Evolutionary conservation across 2,329 filamentous ascomycete species (phyloP).

Genomic region (Pleomassaria siparia): DNA sequence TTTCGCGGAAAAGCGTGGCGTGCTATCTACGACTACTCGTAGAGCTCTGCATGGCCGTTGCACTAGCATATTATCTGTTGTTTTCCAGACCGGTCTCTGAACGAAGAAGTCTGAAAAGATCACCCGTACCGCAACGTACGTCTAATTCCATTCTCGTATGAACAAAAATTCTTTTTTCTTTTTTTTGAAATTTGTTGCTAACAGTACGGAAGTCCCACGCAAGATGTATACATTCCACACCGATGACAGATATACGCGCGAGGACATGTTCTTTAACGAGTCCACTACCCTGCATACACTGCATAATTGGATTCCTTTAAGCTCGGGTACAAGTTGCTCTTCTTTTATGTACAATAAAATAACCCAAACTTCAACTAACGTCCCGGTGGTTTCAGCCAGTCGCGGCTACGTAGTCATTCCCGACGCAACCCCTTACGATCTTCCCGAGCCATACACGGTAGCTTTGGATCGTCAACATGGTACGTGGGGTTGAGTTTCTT

Average conservation of each 20-base stretch:
- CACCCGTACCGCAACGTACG: constrained; percentile 22
- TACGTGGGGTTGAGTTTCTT: no score
- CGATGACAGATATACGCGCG: constrained; percentile 18
- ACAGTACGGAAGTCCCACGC: constrained; percentile 15
- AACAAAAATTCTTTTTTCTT: no score
- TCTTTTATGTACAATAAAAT: background rate
- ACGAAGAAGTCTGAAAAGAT: constrained; percentile 11
- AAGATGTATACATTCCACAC: constrained; percentile 25
- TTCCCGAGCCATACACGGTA: constrained; percentile 21
- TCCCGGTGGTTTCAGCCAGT: constrained; percentile 11
- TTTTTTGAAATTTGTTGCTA: constrained; percentile 2
- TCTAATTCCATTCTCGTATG: background rate
- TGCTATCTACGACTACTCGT: constrained; percentile 13
- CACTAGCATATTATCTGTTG: constrained; percentile 15
- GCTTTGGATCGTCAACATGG: constrained; percentile 18
- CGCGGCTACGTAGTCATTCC: constrained; percentile 20
- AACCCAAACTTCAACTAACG: background rate
- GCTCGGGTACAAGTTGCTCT: constrained; percentile 14
- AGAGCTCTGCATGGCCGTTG: constrained; percentile 14
- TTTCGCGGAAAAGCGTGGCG: constrained; percentile 2
- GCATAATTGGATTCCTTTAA: constrained; percentile 26
- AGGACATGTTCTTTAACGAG: constrained; percentile 28
- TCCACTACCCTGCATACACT: constrained; percentile 20
- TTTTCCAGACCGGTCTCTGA: constrained; percentile 9
- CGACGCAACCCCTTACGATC: constrained; percentile 12